Evolutionary conservation across 1,284 basidiomycete species (phyloP), one percentile per base, ranked within the genome.

Genomic region (Ganoderma meredithae): DNA sequence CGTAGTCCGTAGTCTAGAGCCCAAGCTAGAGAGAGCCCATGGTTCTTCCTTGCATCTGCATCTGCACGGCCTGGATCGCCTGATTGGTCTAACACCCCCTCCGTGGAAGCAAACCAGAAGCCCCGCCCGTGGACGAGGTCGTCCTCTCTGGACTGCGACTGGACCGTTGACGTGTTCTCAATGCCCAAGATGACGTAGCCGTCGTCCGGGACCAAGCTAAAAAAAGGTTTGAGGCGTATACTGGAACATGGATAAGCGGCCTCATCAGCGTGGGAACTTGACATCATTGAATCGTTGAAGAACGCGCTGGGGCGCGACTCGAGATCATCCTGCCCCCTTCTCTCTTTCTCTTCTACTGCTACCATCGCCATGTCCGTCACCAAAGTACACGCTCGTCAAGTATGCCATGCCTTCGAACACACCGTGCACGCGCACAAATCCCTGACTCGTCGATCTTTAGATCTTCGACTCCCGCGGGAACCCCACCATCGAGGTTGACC

Each of bases 401-500:
- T 94, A 83, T 71, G 81, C 73, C 56, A 60, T 27, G 40, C 55
- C 9, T 43, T 12, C 19, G 39, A 12, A 71, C 12, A 71, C 12
- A 9, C 33, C 12, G 27, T n/a, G 41, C n/a, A 31, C 36, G 60
- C 25, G 31, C 55, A 56, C 52, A 13, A 41, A 7, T 12, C n/a
- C 58, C 65, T 66, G 52, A 59, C 52, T 66, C 64, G 75, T 95
- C 91, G 95, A 95, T 88, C 59, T 67, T n/a, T 78, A 97, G 94
- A 97, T 97, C 89, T 97, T 97, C 81, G 95, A 97, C 88, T 97
- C 95, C 79, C 94, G 95, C 80, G 95, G 95, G 75, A 96, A 97
- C 88, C 95, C 95, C 76, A 96, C 95, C 78, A 95, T 98, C 81
- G 95, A 97, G 85, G 96, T 98, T 80, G 97, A 98, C 81, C 84